These are phyloP conservation scores for Eucalyptus melliodora DNA, from an alignment of 345 rosid genomes.

Conservation along the genomic window DNA sequence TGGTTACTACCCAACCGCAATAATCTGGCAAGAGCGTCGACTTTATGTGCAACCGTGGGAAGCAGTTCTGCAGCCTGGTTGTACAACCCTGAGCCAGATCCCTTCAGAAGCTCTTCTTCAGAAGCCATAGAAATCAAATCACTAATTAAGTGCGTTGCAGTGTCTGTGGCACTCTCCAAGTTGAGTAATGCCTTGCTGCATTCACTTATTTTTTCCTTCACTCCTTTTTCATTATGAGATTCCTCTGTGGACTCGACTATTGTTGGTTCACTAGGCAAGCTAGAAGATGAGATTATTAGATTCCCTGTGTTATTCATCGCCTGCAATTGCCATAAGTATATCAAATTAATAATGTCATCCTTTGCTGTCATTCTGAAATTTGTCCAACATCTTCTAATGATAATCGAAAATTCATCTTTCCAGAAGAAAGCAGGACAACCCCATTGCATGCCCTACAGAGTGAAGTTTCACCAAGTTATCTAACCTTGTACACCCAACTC, in stretches of 20 bases:
- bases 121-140: slow-evolving; percentile 17
- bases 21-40: slow-evolving; percentile 19
- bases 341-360: neutral
- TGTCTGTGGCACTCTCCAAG: slow-evolving; percentile 29
- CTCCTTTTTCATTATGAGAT: neutral
- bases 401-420: neutral
- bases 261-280: neutral
- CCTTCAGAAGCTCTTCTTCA: slow-evolving; percentile 15
- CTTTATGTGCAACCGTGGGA: slow-evolving; percentile 33
- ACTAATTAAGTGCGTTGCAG: slow-evolving; percentile 18
- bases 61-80: slow-evolving; percentile 32
- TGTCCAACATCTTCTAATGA: neutral
- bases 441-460: neutral
- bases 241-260: neutral
- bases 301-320: neutral
- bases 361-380: neutral
- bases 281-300: neutral
- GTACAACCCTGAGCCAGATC: slow-evolving; percentile 15
- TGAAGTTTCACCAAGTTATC: neutral
- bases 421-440: neutral
- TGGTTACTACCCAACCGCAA: slow-evolving; percentile 1
- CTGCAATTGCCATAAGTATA: neutral
- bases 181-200: slow-evolving; percentile 43
- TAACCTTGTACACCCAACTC: neutral
- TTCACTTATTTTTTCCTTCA: slow-evolving; percentile 16